phyloP scores from a whole-genome alignment of 805 yeast species.

The Candida krabiensis region DNA sequence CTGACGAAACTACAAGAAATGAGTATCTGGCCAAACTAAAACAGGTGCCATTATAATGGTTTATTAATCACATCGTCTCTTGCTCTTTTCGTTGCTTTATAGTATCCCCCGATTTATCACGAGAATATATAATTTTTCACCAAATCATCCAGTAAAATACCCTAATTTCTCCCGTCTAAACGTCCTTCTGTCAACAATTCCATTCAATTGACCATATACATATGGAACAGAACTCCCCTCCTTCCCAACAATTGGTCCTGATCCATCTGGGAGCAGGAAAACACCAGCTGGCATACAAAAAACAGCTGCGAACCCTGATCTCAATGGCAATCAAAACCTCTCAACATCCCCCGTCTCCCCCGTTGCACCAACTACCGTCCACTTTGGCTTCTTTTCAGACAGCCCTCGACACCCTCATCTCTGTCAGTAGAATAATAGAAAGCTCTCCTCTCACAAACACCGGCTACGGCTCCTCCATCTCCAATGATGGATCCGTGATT shows the following conservation, averaged over 20 bases:
- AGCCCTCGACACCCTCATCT: slow-evolving; percentile 5
- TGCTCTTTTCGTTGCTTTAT: too few relatives aligned
- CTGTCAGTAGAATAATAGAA: slow-evolving; percentile 29
- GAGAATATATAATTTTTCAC: too few relatives aligned
- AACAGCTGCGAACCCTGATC: slow-evolving; percentile 3
- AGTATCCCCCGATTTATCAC: slow-evolving; percentile 5
- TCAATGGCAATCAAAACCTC: background rate
- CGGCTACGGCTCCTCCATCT: slow-evolving; percentile 48
- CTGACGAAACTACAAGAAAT: slow-evolving; percentile 13
- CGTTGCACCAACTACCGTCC: background rate
- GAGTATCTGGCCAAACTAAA: slow-evolving; percentile 22
- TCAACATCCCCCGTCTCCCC: background rate
- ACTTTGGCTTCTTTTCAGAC: background rate
- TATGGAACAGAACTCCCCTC: too few relatives aligned
- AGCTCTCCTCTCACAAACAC: slow-evolving; percentile 44
- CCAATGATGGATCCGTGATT: slow-evolving; percentile 39
- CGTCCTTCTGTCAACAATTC: too few relatives aligned
- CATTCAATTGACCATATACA: too few relatives aligned
- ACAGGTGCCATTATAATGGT: slow-evolving; percentile 31
- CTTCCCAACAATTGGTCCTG: too few relatives aligned
- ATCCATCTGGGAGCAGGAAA: slow-evolving; percentile 56
- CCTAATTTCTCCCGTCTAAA: too few relatives aligned
- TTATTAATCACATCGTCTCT: too few relatives aligned
- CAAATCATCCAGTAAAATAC: too few relatives aligned
- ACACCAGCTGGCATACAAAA: slow-evolving; percentile 25